These are phyloP conservation scores for Metarhizium sp. DNA, from an alignment of 2,329 filamentous ascomycete genomes.

Conservation along the genomic window DNA sequence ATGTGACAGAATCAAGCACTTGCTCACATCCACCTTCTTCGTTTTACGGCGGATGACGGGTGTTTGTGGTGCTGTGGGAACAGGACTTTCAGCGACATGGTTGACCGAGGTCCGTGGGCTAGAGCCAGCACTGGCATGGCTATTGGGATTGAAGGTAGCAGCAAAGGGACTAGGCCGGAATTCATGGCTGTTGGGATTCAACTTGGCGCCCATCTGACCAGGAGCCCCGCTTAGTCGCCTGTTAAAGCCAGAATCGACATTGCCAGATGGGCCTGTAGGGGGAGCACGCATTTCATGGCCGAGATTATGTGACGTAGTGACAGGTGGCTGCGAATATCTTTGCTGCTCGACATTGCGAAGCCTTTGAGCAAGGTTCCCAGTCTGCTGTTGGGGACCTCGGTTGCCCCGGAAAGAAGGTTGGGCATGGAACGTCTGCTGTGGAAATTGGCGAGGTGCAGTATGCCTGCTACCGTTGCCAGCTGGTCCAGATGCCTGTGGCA, in stretches of 20 bases:
- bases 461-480: constrained; percentile 30
- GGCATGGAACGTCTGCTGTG: constrained; percentile 35
- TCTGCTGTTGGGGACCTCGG: constrained; percentile 32
- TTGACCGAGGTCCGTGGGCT: constrained; percentile 60
- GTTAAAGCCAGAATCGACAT: constrained; percentile 41
- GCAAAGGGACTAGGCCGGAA: constrained; percentile 83
- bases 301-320: constrained; percentile 40
- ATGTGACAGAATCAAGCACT: constrained; percentile 46
- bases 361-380: constrained; percentile 38
- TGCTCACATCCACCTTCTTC: constrained; percentile 60
- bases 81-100: constrained; percentile 27
- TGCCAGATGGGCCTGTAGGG: constrained; percentile 62
- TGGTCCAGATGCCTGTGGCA: constrained; percentile 21
- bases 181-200: constrained; percentile 62
- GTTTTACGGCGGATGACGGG: constrained; percentile 62
- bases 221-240: constrained; percentile 43
- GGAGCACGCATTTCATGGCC: constrained; percentile 60
- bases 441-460: constrained; percentile 36
- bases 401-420: constrained; percentile 40
- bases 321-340: constrained; percentile 34
- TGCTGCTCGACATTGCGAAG: constrained; percentile 44
- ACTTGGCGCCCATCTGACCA: constrained; percentile 42
- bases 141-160: constrained; percentile 67
- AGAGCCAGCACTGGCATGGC: constrained; percentile 55
- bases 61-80: constrained; percentile 10